Conservation (phyloP, 2,329 filamentous ascomycete genomes). For the Aureobasidium zeae region DNA sequence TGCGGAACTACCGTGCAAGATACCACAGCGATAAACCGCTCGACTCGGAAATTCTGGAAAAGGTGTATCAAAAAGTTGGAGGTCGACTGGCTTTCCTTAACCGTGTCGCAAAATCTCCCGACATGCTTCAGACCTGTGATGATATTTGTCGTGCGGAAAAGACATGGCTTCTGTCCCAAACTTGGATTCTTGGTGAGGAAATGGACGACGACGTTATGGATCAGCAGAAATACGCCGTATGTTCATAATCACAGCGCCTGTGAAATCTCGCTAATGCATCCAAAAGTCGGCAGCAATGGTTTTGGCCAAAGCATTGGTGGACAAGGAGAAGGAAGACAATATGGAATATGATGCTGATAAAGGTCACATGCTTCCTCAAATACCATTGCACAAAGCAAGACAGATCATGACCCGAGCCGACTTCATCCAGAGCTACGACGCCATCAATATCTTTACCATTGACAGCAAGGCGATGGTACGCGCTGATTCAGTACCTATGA, state of each 20-base stretch:
- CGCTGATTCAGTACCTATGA: constrained; percentile 93
- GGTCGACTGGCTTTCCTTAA: constrained; percentile 82
- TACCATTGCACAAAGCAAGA: constrained; percentile 72
- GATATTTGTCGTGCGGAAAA: constrained; percentile 62
- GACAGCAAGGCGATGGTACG: constrained; percentile 78
- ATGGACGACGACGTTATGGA: constrained; percentile 99
- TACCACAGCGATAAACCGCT: constrained; percentile 60
- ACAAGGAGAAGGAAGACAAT: constrained; percentile 58
- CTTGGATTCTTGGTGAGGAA: constrained; percentile 63
- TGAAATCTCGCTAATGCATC: not conserved
- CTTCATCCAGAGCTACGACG: constrained; percentile 87
- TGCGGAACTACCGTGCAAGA: constrained; percentile 68
- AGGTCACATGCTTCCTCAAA: constrained; percentile 70
- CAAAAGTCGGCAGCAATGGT: constrained; percentile 79
- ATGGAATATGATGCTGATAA: constrained; percentile 50
- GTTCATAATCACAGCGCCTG: constrained; percentile 27
- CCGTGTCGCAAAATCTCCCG: constrained; percentile 71
- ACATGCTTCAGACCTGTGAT: constrained; percentile 74
- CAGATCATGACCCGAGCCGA: constrained; percentile 94
- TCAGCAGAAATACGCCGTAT: constrained; percentile 86
- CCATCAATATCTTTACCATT: constrained; percentile 91
- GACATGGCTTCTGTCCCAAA: constrained; percentile 71
- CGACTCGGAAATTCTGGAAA: constrained; percentile 48
- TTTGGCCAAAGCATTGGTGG: constrained; percentile 81
- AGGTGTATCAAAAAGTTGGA: constrained; percentile 79